Conservation (phyloP, 192 early-diverging fungal genomes). For the Borealophlyctis nickersoniae region DNA sequence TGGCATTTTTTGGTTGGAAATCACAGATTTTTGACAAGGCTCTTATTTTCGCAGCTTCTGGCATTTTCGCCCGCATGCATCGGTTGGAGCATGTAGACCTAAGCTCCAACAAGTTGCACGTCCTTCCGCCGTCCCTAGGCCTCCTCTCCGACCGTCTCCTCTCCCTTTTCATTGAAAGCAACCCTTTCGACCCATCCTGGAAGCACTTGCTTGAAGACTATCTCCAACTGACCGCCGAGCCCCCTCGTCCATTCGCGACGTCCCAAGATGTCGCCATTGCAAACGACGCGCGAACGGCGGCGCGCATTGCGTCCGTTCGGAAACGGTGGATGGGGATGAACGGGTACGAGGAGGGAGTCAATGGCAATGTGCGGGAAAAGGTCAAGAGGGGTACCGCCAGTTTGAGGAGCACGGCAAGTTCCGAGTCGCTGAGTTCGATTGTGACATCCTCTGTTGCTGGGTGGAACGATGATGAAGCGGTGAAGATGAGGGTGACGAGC, state of each 20-base stretch:
- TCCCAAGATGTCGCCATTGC: too few species aligned
- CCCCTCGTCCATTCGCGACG: conserved; percentile 1
- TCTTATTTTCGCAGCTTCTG: conserved; percentile 13
- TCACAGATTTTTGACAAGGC: background rate
- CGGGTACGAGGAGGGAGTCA: conserved; percentile 10
- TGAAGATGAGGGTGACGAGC: background rate
- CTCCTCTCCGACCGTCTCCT: conserved; percentile 27
- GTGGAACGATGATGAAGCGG: background rate
- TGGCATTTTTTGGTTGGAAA: background rate
- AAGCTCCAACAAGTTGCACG: conserved; percentile 28
- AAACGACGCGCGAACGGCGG: conserved; percentile 15
- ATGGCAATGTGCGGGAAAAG: background rate
- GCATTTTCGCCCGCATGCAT: conserved; percentile 17
- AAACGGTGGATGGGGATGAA: conserved; percentile 24
- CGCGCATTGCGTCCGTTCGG: conserved; percentile 2
- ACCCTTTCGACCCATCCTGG: conserved; percentile 17
- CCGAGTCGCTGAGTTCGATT: background rate
- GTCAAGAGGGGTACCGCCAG: background rate
- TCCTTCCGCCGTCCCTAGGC: conserved; percentile 46
- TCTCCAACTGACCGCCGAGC: background rate
- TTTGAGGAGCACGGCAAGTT: background rate
- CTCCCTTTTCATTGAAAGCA: conserved; percentile 21
- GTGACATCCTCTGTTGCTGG: background rate
- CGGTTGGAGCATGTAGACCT: conserved; percentile 33
- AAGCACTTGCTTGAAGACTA: background rate